phyloP scores from a whole-genome alignment of 1,139 yeast species.

The Saccharomyces hybrid region DNA sequence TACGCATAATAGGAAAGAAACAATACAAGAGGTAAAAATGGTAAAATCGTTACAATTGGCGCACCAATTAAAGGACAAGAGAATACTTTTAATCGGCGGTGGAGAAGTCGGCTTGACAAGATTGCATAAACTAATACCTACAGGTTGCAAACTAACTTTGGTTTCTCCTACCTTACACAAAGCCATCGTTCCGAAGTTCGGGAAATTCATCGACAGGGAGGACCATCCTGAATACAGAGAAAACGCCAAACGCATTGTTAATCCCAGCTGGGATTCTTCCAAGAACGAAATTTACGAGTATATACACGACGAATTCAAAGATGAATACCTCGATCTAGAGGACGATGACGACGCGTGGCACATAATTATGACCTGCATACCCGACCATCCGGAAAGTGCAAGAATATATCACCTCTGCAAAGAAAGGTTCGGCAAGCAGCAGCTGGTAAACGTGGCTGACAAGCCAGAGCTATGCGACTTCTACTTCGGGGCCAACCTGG shows the following conservation, averaged over 20 bases:
- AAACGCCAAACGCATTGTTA: slow-evolving; percentile 2
- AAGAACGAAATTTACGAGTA: slow-evolving; percentile 15
- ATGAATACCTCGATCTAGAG: slow-evolving; percentile 12
- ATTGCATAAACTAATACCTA: slow-evolving; percentile 25
- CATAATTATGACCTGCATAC: slow-evolving; percentile 27
- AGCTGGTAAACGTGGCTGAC: slow-evolving; percentile 32
- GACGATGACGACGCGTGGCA: slow-evolving; percentile 19
- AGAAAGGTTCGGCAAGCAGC: slow-evolving; percentile 21
- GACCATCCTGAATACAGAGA: slow-evolving; percentile 4
- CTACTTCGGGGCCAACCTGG: slow-evolving; percentile 31
- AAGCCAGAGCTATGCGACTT: slow-evolving; percentile 32
- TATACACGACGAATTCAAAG: slow-evolving; percentile 13
- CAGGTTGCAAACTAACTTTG: slow-evolving; percentile 29
- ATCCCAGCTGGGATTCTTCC: slow-evolving; percentile 5
- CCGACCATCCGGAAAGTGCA: slow-evolving; percentile 21
- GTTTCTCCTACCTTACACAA: slow-evolving; percentile 24
- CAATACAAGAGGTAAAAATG: background rate
- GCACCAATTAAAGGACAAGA: slow-evolving; percentile 22
- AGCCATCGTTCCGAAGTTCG: slow-evolving; percentile 10
- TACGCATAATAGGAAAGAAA: too few relatives aligned
- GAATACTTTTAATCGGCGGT: slow-evolving; percentile 29
- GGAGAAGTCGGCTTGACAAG: slow-evolving; percentile 31
- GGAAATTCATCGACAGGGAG: slow-evolving; percentile 6
- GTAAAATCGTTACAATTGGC: slow-evolving; percentile 25
- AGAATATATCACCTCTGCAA: slow-evolving; percentile 22